These are phyloP conservation scores for Coemansia sp. DNA, from an alignment of 192 early-diverging fungal genomes.

Conservation along the genomic window DNA sequence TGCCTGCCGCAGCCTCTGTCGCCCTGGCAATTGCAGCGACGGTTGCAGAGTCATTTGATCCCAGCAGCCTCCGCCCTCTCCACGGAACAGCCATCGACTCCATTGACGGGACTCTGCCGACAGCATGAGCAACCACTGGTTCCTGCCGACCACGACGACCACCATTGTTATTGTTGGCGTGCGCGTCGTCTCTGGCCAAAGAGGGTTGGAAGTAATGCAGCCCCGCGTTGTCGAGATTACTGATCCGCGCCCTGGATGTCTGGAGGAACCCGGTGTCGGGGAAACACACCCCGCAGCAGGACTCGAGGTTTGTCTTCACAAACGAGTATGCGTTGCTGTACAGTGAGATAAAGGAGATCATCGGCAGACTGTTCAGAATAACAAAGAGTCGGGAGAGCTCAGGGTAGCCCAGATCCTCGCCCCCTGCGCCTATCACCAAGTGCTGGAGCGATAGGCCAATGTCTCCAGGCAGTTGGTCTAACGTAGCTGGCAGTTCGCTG, in stretches of 20 bases:
- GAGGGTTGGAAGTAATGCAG: background rate
- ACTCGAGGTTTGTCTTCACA: slow-evolving; percentile 16
- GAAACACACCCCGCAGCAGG: background rate
- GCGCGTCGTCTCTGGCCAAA: background rate
- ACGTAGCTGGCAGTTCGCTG: background rate
- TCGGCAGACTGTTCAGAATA: background rate
- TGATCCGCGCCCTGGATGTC: slow-evolving; percentile 10
- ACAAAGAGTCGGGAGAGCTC: slow-evolving; percentile 17
- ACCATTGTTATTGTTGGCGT: background rate
- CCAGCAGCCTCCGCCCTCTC: background rate
- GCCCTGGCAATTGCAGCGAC: background rate
- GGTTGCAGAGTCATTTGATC: background rate
- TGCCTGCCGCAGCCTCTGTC: background rate
- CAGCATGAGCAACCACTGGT: background rate
- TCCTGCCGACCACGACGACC: background rate
- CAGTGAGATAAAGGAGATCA: slow-evolving; percentile 10
- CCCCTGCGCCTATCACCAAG: slow-evolving; percentile 19
- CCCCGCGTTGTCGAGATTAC: slow-evolving; percentile 21
- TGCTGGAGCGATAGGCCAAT: background rate
- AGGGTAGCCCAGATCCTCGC: slow-evolving; percentile 2
- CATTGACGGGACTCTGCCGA: background rate
- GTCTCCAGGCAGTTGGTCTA: background rate
- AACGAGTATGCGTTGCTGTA: slow-evolving; percentile 30
- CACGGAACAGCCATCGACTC: slow-evolving; percentile 6
- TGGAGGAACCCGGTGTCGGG: background rate